Evolutionary conservation across 192 early-diverging fungal species (phyloP).

Genomic region (Irineochytrium annulatum): DNA sequence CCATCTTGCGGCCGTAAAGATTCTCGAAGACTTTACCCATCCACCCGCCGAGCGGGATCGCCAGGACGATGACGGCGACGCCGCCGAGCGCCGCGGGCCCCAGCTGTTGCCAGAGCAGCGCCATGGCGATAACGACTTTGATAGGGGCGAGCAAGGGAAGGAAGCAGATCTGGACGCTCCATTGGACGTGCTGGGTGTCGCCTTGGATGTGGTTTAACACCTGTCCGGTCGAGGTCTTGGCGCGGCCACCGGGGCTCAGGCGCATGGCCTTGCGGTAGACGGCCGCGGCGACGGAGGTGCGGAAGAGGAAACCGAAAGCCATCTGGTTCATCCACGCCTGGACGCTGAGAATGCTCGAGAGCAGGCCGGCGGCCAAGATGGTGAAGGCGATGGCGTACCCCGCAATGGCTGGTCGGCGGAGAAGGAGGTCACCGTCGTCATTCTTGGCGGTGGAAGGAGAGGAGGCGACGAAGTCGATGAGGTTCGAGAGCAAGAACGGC

Average conservation of each 20-base stretch:
- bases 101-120: constrained; percentile 26
- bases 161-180: constrained; percentile 8
- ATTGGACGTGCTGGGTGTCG: constrained; percentile 22
- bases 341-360: constrained; percentile 10
- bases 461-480: constrained; percentile 8
- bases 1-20: constrained; percentile 10
- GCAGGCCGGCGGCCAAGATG: constrained; percentile 11
- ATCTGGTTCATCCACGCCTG: constrained; percentile 19
- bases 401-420: constrained; percentile 5
- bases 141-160: constrained; percentile 9
- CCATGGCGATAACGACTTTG: constrained; percentile 11
- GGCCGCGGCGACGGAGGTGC: constrained; percentile 9
- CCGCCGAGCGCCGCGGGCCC: constrained; percentile 19
- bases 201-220: constrained; percentile 21
- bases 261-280: constrained; percentile 22
- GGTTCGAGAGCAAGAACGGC: constrained; percentile 8
- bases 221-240: constrained; percentile 22
- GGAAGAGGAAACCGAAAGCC: constrained; percentile 20
- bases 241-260: constrained; percentile 10
- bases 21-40: constrained; percentile 14
- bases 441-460: too few relatives aligned
- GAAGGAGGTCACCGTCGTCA: too few relatives aligned
- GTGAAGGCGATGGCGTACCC: constrained; percentile 13
- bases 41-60: constrained; percentile 15
- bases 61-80: constrained; percentile 17